Base-by-base conservation (phyloP, 2,329 filamentous ascomycete species). In the Aurifilum marmelostoma region DNA sequence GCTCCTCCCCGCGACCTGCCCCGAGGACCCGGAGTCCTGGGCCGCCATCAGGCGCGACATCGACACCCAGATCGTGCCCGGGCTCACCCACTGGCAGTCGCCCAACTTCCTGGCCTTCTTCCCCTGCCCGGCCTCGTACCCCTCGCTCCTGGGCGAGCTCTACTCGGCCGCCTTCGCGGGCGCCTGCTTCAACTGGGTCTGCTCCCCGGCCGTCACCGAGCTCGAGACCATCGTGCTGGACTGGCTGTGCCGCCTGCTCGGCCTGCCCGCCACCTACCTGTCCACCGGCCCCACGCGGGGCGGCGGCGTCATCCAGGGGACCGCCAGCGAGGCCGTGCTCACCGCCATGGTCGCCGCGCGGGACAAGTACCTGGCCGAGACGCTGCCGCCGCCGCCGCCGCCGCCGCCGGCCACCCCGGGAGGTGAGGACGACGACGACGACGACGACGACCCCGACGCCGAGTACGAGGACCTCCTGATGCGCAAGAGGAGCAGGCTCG, bases 61-160 rank as follows among this genome's bases (percentile, higher is more conserved):
- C 65, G 91, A 94, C 74, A 82, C 86, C 59, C 92, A 96, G 77
- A 97, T 98, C 76, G 88, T 97, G 77, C 95, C 95, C 0, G 95
- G 95, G 7, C 84, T 98, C 67, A 97, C 95, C 0, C 95, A 97
- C 81, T 98, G 95, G 86, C 91, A 97, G 78, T 93, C 90, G 2
- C 95, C 93, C 21, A 94, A 95, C 77, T 98, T 97, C 85, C 93
- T 97, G 88, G 95, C 95, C 59, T 98, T 97, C 84, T 98, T 96
- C 81, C 92, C 95, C 1, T 93, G 93, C 63, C 89, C 88, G 32
- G 89, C 90, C 66, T 92, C 91, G 47, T 97, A 91, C 77, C 94
- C 95, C 0, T 88, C 90, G 37, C 95, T 97, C 79, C 86, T 98
- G 14, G 95, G 93, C 27, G 95, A 98, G 81, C 89, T 98, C 83